Percentiles rank a stretch among this genome's conserved stretches.
phyloP scores from a whole-genome alignment of 176 grass and related monocot genomes.

The Tuctoria greenei region DNA sequence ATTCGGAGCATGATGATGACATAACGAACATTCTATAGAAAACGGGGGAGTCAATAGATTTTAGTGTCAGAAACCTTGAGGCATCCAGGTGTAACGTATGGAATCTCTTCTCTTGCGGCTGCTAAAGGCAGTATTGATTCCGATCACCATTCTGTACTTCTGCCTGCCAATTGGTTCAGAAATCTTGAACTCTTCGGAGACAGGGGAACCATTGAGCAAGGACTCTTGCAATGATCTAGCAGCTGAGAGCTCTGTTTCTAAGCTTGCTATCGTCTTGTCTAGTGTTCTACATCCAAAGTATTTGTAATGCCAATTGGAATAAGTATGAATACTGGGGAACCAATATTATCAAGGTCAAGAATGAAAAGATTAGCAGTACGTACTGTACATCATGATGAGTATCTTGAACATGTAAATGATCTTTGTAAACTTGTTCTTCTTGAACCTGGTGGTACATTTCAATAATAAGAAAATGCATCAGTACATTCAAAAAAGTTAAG shows the following conservation, averaged over 20 bases:
- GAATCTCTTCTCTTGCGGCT: conserved; percentile 93
- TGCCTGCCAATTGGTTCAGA: conserved; percentile 50
- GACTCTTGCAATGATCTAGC: conserved; percentile 82
- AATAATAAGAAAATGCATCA: not conserved
- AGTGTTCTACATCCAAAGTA: conserved; percentile 49
- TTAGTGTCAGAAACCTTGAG: conserved; percentile 64
- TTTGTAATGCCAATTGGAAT: conserved; percentile 17
- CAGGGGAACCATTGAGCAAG: conserved; percentile 69
- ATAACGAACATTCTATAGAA: not conserved
- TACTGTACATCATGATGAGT: conserved; percentile 73
- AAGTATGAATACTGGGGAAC: not conserved
- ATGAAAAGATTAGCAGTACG: conserved; percentile 15
- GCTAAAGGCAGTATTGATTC: conserved; percentile 94
- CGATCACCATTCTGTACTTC: conserved; percentile 91
- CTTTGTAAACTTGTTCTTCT: conserved; percentile 49
- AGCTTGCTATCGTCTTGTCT: conserved; percentile 78
- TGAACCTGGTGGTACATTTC: conserved; percentile 44
- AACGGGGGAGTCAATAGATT: not conserved
- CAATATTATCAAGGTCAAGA: conserved; percentile 17
- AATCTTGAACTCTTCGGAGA: conserved; percentile 67
- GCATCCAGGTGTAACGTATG: conserved; percentile 98
- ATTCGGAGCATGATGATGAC: not conserved
- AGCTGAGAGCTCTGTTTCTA: conserved; percentile 86
- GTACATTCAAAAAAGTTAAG: not conserved
- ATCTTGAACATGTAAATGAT: conserved; percentile 49